Base-by-base conservation (phyloP, 2,329 filamentous ascomycete genomes). In the Nemania sp. region DNA sequence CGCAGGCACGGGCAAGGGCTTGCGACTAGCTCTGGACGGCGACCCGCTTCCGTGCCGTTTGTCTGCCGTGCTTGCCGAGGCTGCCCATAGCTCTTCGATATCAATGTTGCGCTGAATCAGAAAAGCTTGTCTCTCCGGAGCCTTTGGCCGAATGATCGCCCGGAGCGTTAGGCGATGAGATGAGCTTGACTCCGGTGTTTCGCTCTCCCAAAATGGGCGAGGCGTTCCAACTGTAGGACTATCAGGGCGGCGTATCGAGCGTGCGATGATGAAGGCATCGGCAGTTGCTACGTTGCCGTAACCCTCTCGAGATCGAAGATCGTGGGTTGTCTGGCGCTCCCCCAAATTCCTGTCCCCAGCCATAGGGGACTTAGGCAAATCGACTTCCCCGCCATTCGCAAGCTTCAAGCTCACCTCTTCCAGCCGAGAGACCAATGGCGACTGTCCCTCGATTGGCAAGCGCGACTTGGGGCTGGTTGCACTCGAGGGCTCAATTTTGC, bases 51-150 rank as follows among this genome's bases (percentile, higher is more conserved):
- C 41, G 20, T 44, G 30, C 3, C 24, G 28, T 5, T 17, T 43
- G 8, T 36, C 23, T 28, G 20, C 6, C 19, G 22, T 1, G 4
- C 24, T 49, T 9, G 15, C 68, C 2, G 75, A 74, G n/a, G 81
- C 69, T 7, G 74, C 70, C 40, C 75, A 72, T 8, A 83, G 66
- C 55, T 75, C 70, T 22, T 76, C 70, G 12, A 82, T 66, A 54
- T 82, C 73, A 54, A 84, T 80, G 15, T 72, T 74, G 24, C 80
- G 74, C 58, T 76, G 73, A 15, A 85, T 70, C 0, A 77, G 60
- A 57, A 82, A 76, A 1, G 79, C 71, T 42, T 74, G 73, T 15
- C 73, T 69, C 2, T 75, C 72, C 4, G 70, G 65, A 15, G 66
- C 63, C 30, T 67, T 69, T 14, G 79, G 77, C 5, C 72, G 61